Evolutionary conservation across 371 early-diverging fungal species (phyloP), one percentile per base, ranked within the genome.

Genomic region (Mortierella sp.): DNA sequence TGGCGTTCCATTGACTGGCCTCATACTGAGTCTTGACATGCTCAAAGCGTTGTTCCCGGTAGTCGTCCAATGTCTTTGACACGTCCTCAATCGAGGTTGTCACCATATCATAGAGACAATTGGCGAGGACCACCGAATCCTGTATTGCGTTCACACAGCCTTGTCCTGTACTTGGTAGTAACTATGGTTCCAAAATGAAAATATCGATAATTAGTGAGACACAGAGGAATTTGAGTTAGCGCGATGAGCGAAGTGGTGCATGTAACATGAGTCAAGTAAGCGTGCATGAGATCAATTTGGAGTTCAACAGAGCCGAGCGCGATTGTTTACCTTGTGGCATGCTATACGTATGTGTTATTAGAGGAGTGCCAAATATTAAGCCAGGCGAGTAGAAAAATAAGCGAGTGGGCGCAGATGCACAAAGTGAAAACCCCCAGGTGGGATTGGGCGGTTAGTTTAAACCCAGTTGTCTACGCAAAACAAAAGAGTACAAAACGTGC

Each of bases 81-180:
- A 76, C 50, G 21, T 75, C 55, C 19, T 80, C 54, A 16, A 50
- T 42, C 10, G 58, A 11, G n/a, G 38, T 31, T 1, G 71, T 28
- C 31, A 13, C 11, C 16, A 76, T 45, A 1, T 75, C 80, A 28
- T 80, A 80, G 5, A 80, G n/a, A 50, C 76, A 80, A 28, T 80
- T 80, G 26, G 76, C 76, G 10, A 80, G 34, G 2, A 80, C 13
- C 24, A 65, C 73, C 0, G 80, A 52, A 50, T 76, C 76, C 65
- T 80, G 80, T 44, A 80, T 13, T 4, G 80, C 76, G 24, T 54
- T 80, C 31, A 80, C 76, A 0, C 72, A 71, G 9, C 77, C 77
- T n/a, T 77, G 77, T 44, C 80, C 80, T 19, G 80, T 70, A 38
- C 75, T 71, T 5, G 75, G 75, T 11, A 75, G 75, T 14, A 75